Conservation (phyloP, 208 protist genomes). For the Leishmania gerbilli region DNA sequence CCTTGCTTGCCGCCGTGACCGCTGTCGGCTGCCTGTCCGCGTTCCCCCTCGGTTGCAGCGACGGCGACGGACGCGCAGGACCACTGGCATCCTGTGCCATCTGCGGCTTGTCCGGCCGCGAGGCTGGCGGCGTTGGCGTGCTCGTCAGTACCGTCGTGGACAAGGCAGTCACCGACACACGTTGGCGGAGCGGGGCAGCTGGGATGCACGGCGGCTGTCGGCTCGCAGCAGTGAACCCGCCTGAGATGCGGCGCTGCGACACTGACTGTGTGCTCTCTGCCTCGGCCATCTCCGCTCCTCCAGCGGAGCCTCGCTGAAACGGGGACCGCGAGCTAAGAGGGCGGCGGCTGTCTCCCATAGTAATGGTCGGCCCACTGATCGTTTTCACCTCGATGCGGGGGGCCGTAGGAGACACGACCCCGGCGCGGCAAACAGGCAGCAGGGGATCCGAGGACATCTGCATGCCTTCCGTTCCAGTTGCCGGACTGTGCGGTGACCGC, state of each 20-base stretch:
- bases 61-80: not conserved
- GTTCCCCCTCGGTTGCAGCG: not conserved
- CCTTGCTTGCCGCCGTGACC: not conserved
- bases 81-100: not conserved
- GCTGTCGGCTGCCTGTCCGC: not conserved
- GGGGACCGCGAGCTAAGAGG: not conserved
- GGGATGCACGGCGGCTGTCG: not conserved
- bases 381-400: conserved; percentile 10
- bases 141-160: not conserved
- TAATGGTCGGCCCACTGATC: not conserved
- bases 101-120: not conserved
- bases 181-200: not conserved
- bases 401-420: conserved; percentile 3
- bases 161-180: conserved; percentile 3
- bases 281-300: not conserved
- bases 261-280: too few species aligned
- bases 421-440: conserved; percentile 13
- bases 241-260: conserved; percentile 9
- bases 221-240: not conserved
- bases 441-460: not conserved
- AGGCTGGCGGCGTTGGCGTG: not conserved
- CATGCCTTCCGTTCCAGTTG: not conserved
- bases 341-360: not conserved
- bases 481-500: not conserved
- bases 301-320: not conserved